These are phyloP conservation scores for Cylindrotheca closterium DNA, from an alignment of 108 stramenopile species.

Conservation along the genomic window DNA sequence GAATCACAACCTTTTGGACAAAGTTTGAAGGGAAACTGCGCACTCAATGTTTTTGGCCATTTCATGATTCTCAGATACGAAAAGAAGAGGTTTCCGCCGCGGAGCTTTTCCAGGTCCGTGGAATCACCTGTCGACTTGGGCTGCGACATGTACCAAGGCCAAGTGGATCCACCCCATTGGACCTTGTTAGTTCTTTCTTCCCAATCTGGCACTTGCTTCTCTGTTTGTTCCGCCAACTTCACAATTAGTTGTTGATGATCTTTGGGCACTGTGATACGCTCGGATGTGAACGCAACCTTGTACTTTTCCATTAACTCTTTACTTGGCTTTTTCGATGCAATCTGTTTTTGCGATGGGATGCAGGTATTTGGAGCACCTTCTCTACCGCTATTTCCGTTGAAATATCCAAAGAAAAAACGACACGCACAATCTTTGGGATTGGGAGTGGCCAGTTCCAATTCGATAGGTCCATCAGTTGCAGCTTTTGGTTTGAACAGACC, in stretches of 20 bases:
- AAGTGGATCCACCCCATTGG: constrained; percentile 28
- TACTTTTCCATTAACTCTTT: constrained; percentile 1
- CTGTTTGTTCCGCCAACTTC: constrained; percentile 11
- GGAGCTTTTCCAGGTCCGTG: constrained; percentile 16
- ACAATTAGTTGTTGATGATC: constrained; percentile 4
- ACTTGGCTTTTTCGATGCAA: not conserved
- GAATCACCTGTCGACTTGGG: not conserved
- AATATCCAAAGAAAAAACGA: constrained; percentile 9
- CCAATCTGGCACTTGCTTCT: constrained; percentile 10
- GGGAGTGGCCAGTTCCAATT: not conserved
- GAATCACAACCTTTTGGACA: constrained; percentile 58
- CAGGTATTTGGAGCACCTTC: not conserved
- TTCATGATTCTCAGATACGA: constrained; percentile 43
- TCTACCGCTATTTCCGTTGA: not conserved
- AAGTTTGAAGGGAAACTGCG: constrained; percentile 62
- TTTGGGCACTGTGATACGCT: not conserved
- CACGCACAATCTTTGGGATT: constrained; percentile 8
- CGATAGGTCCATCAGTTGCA: not conserved
- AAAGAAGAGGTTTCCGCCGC: constrained; percentile 23
- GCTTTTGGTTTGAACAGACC: not conserved
- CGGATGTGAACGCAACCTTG: constrained; percentile 20
- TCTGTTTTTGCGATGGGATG: not conserved
- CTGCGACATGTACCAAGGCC: not conserved
- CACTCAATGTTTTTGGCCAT: constrained; percentile 37
- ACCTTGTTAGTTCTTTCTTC: constrained; percentile 17